Evolutionary conservation across 345 rosid species (phyloP), one percentile per base, ranked within the genome.

Genomic region (Microcos paniculata): DNA sequence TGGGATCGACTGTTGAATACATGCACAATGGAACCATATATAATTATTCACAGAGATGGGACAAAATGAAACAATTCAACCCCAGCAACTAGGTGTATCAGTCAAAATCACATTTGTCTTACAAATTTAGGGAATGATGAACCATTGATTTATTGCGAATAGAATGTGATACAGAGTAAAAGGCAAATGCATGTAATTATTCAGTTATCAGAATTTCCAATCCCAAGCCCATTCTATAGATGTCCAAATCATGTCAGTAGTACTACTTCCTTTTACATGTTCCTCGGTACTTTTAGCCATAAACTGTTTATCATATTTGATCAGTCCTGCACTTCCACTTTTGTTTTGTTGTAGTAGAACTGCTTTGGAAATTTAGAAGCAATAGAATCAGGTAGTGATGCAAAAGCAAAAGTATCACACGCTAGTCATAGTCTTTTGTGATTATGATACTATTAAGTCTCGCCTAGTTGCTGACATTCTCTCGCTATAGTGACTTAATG

Each of bases 1-100:
- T 92, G 97, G 55, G 97, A 92, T 67, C 97, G 97, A 78, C 97
- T 92, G 61, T 87, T 72, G 69, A 67, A 72, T 73, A 71, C 85
- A 87, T 81, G 79, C 78, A 85, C 23, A 81, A 71, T 46, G 52
- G 62, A 83, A 74, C 26, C 80, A 62, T 59, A 24, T 26, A 59
- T 72, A 71, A 75, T 66, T 81, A 70, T 73, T 77, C 18, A 53
- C 8, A 19, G 48, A 38, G 23, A 67, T 56, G 48, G 19, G 62
- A 66, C 48, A 75, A 76, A 33, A 71, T 18, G 52, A 77, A 52
- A 62, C 67, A 74, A 70, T 35, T 19, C 67, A 61, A 43, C 46
- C 71, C 68, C 33, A 55, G 52, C 12, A 64, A 19, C 14, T 71
- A n/a, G 56, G 63, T 45, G 46, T 66, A 49, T 70, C 46, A 73